Base-by-base conservation (phyloP, 2,329 filamentous ascomycete species). In the Thermothelomyces thermophilus region DNA sequence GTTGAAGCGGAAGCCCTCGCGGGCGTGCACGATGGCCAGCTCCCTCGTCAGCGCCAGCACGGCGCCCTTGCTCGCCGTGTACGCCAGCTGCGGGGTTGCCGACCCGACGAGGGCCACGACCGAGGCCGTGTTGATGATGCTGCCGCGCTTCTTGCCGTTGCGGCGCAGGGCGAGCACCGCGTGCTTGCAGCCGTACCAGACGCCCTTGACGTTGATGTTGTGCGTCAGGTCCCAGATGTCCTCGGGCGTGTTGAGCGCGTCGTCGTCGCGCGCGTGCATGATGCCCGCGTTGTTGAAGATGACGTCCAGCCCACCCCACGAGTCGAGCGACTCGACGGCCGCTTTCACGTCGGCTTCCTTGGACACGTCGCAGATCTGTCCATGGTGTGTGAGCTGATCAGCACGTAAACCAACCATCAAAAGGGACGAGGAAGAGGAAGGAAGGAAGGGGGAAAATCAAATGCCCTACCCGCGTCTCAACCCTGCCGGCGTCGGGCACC, bases 281-380 rank as follows among this genome's bases (percentile, higher is more conserved):
- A 96, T 96, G 48, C 90, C 90, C 20, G 90, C 90, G 68, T 96
- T 96, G 81, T 96, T 96, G 82, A 95, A 96, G 62, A 95, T 87
- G 64, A 95, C 75, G 66, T 96, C 90, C 3, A 93, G 70, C 39
- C 90, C 90, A 63, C 90, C 90, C 86, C 87, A 94, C 50, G 79
- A 65, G 68, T 96, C 90, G 51, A 91, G 72, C 9, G 78, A 71
- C 59, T 87, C 84, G 46, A 95, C 75, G 65, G 86, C 81, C 49
- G 82, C 80, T 63, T 89, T 72, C 28, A 96, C 82, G 50, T 93
- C 80, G 53, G 77, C 69, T 67, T 96, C 90, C 63, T 90, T 90
- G 66, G 87, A 90, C 48, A 96, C 90, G 64, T 96, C 90, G 69
- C 62, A 84, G 57, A 78, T 46, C 68, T 70, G 11, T 16, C 13